Evolutionary conservation across 805 yeast genomes (phyloP).

Genomic region (Deakozyma indianensis): DNA sequence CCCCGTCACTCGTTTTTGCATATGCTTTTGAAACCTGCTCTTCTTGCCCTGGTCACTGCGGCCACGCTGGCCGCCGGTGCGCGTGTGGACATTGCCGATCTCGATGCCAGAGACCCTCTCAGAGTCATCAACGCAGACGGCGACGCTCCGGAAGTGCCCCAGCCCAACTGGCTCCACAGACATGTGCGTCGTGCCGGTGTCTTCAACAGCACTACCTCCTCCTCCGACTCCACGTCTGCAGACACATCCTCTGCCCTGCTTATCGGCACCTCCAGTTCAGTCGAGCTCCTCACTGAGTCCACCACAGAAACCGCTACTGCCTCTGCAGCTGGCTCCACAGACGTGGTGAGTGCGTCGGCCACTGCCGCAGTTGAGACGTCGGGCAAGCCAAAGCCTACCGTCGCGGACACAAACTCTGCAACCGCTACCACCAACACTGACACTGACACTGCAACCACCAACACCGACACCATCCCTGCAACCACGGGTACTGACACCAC

Average conservation of each 20-base stretch:
- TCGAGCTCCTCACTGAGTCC: neutral
- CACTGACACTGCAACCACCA: slow-evolving; percentile 25
- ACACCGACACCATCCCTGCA: slow-evolving; percentile 5
- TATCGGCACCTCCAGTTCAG: neutral
- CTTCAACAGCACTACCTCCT: neutral
- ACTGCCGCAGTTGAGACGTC: slow-evolving; percentile 32
- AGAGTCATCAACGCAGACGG: neutral
- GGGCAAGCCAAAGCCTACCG: too few relatives aligned
- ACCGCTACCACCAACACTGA: slow-evolving; percentile 63
- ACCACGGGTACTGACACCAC: slow-evolving; percentile 19
- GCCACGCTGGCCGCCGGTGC: neutral
- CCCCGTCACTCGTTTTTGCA: neutral
- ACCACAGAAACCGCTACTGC: slow-evolving; percentile 8
- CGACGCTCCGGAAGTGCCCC: neutral
- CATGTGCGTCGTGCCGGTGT: neutral
- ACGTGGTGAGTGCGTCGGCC: slow-evolving; percentile 11
- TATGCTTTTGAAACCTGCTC: neutral
- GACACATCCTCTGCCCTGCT: neutral
- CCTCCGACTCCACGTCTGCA: neutral
- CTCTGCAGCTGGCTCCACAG: slow-evolving; percentile 5
- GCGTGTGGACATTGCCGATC: neutral
- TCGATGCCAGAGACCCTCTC: neutral
- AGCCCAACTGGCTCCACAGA: neutral
- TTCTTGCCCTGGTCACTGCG: neutral
- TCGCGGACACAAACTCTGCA: slow-evolving; percentile 19